Evolutionary conservation across 148 eudicot genomes (phyloP).

Genomic region (Amaranthus cruentus): DNA sequence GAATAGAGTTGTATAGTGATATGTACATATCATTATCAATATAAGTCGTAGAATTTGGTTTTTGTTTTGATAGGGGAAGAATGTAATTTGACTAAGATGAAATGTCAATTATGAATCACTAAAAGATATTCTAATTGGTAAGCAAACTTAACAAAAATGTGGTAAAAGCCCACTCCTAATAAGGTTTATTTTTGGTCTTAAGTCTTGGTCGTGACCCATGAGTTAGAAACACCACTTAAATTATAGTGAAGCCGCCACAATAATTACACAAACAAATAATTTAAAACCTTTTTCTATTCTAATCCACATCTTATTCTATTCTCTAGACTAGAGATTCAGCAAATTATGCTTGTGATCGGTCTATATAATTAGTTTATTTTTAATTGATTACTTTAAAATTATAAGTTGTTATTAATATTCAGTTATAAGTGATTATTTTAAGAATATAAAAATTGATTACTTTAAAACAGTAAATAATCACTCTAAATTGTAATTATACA

Average conservation of each 20-base stretch:
- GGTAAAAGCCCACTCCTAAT: neutral
- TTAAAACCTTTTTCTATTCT: neutral
- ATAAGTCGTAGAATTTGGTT: neutral
- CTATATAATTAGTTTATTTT: no score
- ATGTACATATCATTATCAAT: neutral
- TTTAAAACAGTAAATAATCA: no score
- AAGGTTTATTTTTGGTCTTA: neutral
- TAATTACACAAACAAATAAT: constrained; percentile 8
- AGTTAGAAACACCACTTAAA: constrained; percentile 10
- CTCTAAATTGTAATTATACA: no score
- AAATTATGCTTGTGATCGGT: no score
- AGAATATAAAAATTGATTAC: no score
- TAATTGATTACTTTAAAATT: no score
- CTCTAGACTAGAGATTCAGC: neutral
- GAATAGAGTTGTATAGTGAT: neutral
- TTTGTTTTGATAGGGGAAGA: neutral
- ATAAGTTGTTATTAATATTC: no score
- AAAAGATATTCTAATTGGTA: neutral
- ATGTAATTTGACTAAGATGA: neutral
- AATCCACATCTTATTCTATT: constrained; percentile 23
- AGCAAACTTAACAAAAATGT: neutral
- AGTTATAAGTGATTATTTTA: no score
- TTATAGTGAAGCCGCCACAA: constrained; percentile 30
- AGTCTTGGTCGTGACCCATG: neutral
- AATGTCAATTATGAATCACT: neutral